Evolutionary conservation across 2,329 filamentous ascomycete species (phyloP).

Genomic region (Alternaria solani): DNA sequence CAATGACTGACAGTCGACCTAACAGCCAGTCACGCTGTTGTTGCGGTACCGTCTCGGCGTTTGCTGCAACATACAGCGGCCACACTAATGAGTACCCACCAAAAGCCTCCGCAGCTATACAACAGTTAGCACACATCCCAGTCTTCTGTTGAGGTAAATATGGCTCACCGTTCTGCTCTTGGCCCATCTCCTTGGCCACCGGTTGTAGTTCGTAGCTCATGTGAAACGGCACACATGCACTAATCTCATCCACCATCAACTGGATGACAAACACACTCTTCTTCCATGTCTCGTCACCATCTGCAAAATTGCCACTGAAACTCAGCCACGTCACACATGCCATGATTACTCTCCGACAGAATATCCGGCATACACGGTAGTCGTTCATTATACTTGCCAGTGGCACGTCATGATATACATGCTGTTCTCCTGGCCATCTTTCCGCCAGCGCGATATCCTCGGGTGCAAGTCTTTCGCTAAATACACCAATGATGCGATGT

Average conservation of each 20-base stretch:
- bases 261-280: conserved; percentile 43
- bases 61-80: conserved; percentile 52
- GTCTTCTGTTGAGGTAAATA: background rate
- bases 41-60: conserved; percentile 48
- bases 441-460: conserved; percentile 41
- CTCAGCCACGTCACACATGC: conserved; percentile 44
- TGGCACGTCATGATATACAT: conserved; percentile 51
- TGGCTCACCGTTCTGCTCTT: conserved; percentile 47
- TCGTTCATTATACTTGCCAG: conserved; percentile 53
- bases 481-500: conserved; percentile 42
- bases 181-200: conserved; percentile 42
- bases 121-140: conserved; percentile 17
- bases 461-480: conserved; percentile 28
- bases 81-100: conserved; percentile 53
- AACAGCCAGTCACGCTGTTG: conserved; percentile 50
- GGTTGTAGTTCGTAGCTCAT: conserved; percentile 50
- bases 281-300: conserved; percentile 24
- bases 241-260: conserved; percentile 51
- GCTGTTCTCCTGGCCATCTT: conserved; percentile 51
- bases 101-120: conserved; percentile 48
- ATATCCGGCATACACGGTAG: conserved; percentile 52
- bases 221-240: conserved; percentile 52
- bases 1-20: conserved; percentile 48
- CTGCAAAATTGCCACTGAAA: conserved; percentile 17
- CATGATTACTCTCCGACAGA: conserved; percentile 51